phyloP scores from a whole-genome alignment of 78 protist genomes.

The Chrysochromulina parva region DNA sequence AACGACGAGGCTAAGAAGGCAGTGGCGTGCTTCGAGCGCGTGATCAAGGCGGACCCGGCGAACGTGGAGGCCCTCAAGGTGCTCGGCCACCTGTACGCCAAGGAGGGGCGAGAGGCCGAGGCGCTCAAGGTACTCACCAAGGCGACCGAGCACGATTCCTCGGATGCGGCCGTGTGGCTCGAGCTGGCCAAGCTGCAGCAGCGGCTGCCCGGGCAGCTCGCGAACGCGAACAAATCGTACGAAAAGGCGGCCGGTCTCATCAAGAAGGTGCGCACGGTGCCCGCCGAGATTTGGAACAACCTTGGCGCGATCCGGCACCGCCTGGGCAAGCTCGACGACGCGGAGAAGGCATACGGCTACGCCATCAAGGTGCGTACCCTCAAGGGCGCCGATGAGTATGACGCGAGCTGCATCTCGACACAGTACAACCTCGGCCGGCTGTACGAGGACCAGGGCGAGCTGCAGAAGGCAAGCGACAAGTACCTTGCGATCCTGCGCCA shows the following conservation, averaged over 20 bases:
- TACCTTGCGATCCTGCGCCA: background rate
- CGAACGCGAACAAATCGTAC: background rate
- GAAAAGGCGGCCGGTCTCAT: background rate
- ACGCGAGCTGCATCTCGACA: background rate
- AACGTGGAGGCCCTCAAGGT: background rate
- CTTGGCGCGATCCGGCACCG: background rate
- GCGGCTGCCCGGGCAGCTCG: background rate
- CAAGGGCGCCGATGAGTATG: background rate
- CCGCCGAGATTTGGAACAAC: conserved; percentile 27
- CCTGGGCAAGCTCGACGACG: conserved; percentile 3
- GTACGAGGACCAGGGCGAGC: background rate
- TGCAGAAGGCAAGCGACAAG: background rate
- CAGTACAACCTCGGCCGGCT: background rate
- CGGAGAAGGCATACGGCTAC: background rate
- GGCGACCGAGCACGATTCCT: too few relatives aligned
- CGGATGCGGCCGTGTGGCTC: background rate
- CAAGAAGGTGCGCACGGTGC: background rate
- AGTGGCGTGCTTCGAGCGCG: background rate
- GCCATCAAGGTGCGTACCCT: background rate
- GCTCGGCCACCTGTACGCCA: background rate
- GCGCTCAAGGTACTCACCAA: too few relatives aligned
- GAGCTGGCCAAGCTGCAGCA: conserved; percentile 1
- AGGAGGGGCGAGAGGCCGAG: too few relatives aligned
- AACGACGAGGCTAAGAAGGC: background rate
- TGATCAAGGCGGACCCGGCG: background rate